Evolutionary conservation across 495 filamentous ascomycete genomes (phyloP).

Genomic region (Immersiella caudata): DNA sequence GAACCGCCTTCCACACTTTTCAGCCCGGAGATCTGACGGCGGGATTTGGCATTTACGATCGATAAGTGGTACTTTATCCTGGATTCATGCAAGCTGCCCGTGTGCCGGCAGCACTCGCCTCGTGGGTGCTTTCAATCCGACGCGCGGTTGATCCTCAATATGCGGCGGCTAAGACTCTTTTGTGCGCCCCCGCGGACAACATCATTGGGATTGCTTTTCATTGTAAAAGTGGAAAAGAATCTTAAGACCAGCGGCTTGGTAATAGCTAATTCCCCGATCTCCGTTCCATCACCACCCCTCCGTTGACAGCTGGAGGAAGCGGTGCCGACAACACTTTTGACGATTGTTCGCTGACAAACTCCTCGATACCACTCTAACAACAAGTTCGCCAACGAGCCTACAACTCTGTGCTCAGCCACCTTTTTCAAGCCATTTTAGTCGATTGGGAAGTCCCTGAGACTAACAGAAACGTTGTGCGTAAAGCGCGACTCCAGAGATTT

Average conservation of each 20-base stretch:
- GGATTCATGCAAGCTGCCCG: slow-evolving; percentile 6
- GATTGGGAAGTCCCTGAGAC: no score
- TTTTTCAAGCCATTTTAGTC: background rate
- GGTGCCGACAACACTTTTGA: background rate
- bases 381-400: no score
- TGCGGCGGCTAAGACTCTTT: slow-evolving; percentile 1
- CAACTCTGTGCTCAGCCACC: background rate
- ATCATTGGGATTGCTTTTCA: no score
- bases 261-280: background rate
- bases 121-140: slow-evolving; percentile 3
- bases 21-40: background rate
- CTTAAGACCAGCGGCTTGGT: background rate
- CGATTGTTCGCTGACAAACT: background rate
- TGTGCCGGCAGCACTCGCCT: background rate
- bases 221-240: slow-evolving; percentile 7
- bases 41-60: slow-evolving; percentile 2
- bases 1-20: background rate
- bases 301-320: background rate
- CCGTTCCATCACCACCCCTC: background rate
- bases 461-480: no score
- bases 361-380: background rate
- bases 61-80: background rate
- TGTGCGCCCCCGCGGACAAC: background rate
- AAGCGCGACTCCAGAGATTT: background rate
- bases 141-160: slow-evolving; percentile 4